Percentiles rank a stretch among this genome's conserved stretches.
These are phyloP conservation scores for Endocalyx cinctus DNA, from an alignment of 2,329 filamentous ascomycete species.

Conservation along the genomic window DNA sequence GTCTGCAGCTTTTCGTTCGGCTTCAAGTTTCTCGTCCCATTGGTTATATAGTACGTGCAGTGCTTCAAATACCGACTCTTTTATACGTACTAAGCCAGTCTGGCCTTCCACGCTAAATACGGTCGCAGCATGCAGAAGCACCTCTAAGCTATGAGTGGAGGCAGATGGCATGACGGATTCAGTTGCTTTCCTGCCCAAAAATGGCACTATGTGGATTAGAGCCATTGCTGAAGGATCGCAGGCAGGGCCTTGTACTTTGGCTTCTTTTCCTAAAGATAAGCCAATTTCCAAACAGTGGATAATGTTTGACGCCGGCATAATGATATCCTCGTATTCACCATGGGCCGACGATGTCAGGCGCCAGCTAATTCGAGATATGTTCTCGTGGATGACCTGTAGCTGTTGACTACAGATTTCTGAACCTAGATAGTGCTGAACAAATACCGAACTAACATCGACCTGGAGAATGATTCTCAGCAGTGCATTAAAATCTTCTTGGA, in stretches of 20 bases:
- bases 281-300: constrained; percentile 75
- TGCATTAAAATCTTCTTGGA: constrained; percentile 82
- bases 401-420: constrained; percentile 35
- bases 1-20: constrained; percentile 71
- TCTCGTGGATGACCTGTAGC: constrained; percentile 47
- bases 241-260: constrained; percentile 21
- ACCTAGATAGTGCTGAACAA: constrained; percentile 29
- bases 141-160: constrained; percentile 38
- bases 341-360: constrained; percentile 68
- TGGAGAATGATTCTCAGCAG: constrained; percentile 61
- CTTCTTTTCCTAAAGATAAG: constrained; percentile 56
- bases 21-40: constrained; percentile 73
- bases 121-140: constrained; percentile 44
- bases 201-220: constrained; percentile 47
- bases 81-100: constrained; percentile 35
- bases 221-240: constrained; percentile 18
- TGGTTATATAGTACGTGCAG: constrained; percentile 71
- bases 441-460: constrained; percentile 36
- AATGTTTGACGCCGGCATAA: constrained; percentile 71
- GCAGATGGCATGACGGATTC: constrained; percentile 15
- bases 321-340: constrained; percentile 80
- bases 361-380: constrained; percentile 63
- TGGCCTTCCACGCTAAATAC: constrained; percentile 45
- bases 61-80: constrained; percentile 56
- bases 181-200: constrained; percentile 45